Base-by-base conservation (phyloP, 1,284 basidiomycete genomes). In the Austropuccinia psidii region DNA sequence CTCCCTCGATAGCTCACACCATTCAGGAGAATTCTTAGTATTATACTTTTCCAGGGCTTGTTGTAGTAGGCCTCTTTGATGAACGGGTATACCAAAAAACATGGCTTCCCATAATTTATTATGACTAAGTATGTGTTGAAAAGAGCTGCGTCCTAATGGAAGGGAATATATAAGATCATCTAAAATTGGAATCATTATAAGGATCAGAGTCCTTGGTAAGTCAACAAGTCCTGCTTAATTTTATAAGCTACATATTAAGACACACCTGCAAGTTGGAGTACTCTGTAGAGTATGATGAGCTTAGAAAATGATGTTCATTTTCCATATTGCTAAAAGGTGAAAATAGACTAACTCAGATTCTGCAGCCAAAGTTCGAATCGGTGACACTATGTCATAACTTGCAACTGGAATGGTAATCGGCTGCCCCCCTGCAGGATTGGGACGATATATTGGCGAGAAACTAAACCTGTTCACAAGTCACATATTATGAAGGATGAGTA, bases 361-460 rank as follows among this genome's bases (percentile, higher is more conserved):
- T 2, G 80, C 78, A 0, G 79, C 78, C n/a, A 77, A 76, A 33
- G 78, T 79, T 50, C 74, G 70, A 24, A 78, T 78, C 2, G 79
- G 80, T 19, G 79, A 80, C 27, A 81, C 77, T 68, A 81, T 81
- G 70, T 81, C 80, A 50, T 79, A 80, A 29, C 80, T 78, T 29
- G 78, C 77, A 21, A 80, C 80, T 19, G 79, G 74, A 54, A 81
- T 77, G 0, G 79, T 77, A 11, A 78, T 76, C 21, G 80, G 80
- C 76, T 81, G 80, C 0, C 79, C 80, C n/a, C 80, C 80, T 1
- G 80, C 80, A 0, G 80, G 76, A 50, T 80, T 81, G 45, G 79
- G 78, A 24, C 80, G 78, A 58, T 79, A 81, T 47, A 81, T 79
- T 17, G 79, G 78, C 35, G 77, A 77, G 57, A 81, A 80, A 70